Percentiles rank a stretch among this genome's conserved stretches.
Conservation (phyloP, 2,329 filamentous ascomycete genomes). For the Neofusicoccum cordaticola region DNA sequence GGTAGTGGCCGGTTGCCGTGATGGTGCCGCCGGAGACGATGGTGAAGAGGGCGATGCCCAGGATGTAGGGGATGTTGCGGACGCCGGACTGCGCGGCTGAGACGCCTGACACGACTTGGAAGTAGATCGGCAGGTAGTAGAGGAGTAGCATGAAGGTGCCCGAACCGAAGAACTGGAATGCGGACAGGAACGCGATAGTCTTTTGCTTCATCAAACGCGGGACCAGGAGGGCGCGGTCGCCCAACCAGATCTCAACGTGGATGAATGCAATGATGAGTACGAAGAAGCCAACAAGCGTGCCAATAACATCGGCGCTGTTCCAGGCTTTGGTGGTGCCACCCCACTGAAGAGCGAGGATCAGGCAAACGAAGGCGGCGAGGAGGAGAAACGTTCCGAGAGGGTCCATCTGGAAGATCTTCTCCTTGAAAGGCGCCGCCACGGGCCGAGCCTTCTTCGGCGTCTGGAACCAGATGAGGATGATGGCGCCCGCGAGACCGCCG, state of each 20-base stretch:
- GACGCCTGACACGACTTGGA: constrained; percentile 41
- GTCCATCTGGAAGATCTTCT: constrained; percentile 47
- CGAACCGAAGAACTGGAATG: constrained; percentile 37
- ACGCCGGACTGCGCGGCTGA: constrained; percentile 40
- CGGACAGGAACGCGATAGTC: constrained; percentile 32
- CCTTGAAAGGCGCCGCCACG: constrained; percentile 26
- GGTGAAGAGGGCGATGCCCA: constrained; percentile 27
- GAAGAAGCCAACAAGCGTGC: constrained; percentile 43
- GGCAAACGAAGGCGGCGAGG: constrained; percentile 39
- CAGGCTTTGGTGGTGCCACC: constrained; percentile 34
- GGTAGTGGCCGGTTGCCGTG: constrained; percentile 33
- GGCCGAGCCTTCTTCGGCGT: constrained; percentile 29
- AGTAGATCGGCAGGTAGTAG: constrained; percentile 51
- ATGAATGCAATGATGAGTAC: constrained; percentile 37
- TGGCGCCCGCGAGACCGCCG: constrained; percentile 37
- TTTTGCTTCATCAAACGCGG: constrained; percentile 39
- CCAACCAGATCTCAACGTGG: constrained; percentile 34
- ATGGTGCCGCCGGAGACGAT: constrained; percentile 25
- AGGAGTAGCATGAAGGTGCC: constrained; percentile 38
- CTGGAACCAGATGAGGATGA: constrained; percentile 42
- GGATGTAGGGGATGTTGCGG: constrained; percentile 42
- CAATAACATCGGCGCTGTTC: constrained; percentile 42
- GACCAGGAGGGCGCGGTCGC: constrained; percentile 42
- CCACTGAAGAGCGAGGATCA: constrained; percentile 49
- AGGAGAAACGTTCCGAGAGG: constrained; percentile 41